Evolutionary conservation across 148 eudicot genomes (phyloP).

Genomic region (Vaccinium corymbosum): DNA sequence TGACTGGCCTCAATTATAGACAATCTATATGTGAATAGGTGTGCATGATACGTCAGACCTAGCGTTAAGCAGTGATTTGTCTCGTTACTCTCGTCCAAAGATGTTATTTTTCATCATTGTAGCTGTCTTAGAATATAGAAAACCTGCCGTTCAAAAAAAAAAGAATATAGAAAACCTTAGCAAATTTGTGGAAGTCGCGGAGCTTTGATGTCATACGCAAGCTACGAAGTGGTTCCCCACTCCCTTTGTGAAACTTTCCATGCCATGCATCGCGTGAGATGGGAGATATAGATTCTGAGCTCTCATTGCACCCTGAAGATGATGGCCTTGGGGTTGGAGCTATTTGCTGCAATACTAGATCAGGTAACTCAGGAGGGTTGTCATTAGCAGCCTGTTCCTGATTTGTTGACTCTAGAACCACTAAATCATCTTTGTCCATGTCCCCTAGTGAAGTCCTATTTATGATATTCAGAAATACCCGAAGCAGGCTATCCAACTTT

Average conservation of each 20-base stretch:
- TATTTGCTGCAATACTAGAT: constrained; percentile 46
- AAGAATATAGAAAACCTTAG: constrained; percentile 54
- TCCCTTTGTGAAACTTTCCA: constrained; percentile 63
- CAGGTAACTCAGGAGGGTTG: constrained; percentile 45
- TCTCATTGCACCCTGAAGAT: constrained; percentile 61
- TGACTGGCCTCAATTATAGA: not conserved
- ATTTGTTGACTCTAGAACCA: constrained; percentile 55
- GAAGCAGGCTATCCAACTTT: constrained; percentile 70
- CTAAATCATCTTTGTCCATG: constrained; percentile 68
- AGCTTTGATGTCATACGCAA: constrained; percentile 85
- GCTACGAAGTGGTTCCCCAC: constrained; percentile 68
- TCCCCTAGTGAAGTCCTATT: constrained; percentile 57
- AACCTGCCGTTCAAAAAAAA: too few relatives aligned
- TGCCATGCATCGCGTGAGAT: constrained; percentile 62
- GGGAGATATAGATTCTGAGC: constrained; percentile 58
- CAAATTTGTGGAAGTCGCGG: constrained; percentile 91
- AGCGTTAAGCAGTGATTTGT: constrained; percentile 1
- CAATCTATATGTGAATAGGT: not conserved
- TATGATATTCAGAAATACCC: constrained; percentile 59
- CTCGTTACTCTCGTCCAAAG: not conserved
- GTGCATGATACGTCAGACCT: not conserved
- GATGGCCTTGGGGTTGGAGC: constrained; percentile 43
- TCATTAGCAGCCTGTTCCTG: constrained; percentile 51
- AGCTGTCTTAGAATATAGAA: not conserved
- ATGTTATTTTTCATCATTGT: not conserved